A percentile compares a stretch with the other conserved stretches of the same genome.
phyloP scores from a whole-genome alignment of 148 eudicot species.

The Amaranthus hypochondriacus region DNA sequence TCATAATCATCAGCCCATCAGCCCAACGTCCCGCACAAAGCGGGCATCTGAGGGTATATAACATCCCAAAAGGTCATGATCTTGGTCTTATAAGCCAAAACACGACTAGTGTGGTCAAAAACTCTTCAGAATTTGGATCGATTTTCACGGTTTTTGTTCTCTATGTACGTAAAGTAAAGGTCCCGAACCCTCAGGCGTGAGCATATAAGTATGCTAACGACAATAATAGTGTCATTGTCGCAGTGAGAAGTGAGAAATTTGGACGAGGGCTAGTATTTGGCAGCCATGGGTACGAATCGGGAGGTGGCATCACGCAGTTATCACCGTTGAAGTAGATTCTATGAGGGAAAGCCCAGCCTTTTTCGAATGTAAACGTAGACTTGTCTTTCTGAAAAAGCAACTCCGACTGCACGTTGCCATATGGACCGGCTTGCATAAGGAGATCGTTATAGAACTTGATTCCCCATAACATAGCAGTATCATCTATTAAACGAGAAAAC shows the following conservation, averaged over 20 bases:
- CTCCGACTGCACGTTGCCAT: constrained; percentile 1
- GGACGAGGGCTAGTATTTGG: constrained; percentile 41
- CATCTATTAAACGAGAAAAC: neutral
- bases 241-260: constrained; percentile 16
- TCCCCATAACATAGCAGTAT: constrained; percentile 17
- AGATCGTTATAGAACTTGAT: constrained; percentile 9
- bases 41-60: too few relatives aligned
- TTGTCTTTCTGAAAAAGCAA: constrained; percentile 20
- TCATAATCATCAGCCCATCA: constrained; percentile 25
- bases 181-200: constrained; percentile 19
- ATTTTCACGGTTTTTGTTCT: neutral
- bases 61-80: constrained; percentile 8
- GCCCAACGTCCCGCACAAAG: neutral
- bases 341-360: constrained; percentile 71
- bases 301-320: constrained; percentile 66
- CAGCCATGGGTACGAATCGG: constrained; percentile 54
- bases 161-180: constrained; percentile 2
- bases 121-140: neutral
- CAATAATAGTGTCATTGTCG: constrained; percentile 24
- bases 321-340: constrained; percentile 71
- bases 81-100: constrained; percentile 9
- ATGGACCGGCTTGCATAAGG: constrained; percentile 13
- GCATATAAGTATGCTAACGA: constrained; percentile 24
- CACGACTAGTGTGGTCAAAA: neutral
- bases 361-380: constrained; percentile 45